Evolutionary conservation across 169 alveolate species (phyloP), one percentile per base, ranked within the genome.

Genomic region (Eimeria falciformis): DNA sequence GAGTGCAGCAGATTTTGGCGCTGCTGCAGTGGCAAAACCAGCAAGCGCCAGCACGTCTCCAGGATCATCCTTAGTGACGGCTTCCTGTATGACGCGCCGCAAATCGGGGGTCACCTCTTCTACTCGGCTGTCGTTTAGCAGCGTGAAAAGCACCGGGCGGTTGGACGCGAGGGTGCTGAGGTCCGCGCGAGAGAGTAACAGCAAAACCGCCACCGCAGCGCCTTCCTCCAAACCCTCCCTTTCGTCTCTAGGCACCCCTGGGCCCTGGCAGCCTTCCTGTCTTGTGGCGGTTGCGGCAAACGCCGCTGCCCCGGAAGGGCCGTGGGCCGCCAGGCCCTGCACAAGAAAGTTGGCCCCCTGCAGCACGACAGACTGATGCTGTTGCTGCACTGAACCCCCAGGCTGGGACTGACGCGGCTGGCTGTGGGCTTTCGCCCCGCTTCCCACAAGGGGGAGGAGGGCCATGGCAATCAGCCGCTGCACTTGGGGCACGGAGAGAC

Each of bases 201-300:
- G 85, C 66, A 75, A n/a, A 33, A 75, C 85, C 7, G 85, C 65
- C n/a, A 75, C 85, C 45, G 85, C 85, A 43, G 85, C 85, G n/a
- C 45, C 85, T 21, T 45, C 45, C 45, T 75, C 66, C 68, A 40
- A 53, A 9, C 43, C 56, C 78, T 66, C 50, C 47, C 37, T 43
- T 11, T 66, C 37, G 3, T 56, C 78, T 66, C 27, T 47, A 25
- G 47, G 5, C 21, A 4, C 62, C 14, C n/a, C 62, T 50, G 62
- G 7, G 62, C 62, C 14, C 14, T 50, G 14, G 14, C 7, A 50
- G 62, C 7, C 62, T 14, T 62, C 5, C 73, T 14, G 46, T 33
- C 84, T 33, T n/a, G 11, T 27, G 9, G 62, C 62, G 62, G 14
- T 73, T 33, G 43, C 12, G 58, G 62, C 58, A 43, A 3, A 43